Conservation (phyloP, 768 basidiomycete genomes). For the Mrakia hoshinonis region DNA sequence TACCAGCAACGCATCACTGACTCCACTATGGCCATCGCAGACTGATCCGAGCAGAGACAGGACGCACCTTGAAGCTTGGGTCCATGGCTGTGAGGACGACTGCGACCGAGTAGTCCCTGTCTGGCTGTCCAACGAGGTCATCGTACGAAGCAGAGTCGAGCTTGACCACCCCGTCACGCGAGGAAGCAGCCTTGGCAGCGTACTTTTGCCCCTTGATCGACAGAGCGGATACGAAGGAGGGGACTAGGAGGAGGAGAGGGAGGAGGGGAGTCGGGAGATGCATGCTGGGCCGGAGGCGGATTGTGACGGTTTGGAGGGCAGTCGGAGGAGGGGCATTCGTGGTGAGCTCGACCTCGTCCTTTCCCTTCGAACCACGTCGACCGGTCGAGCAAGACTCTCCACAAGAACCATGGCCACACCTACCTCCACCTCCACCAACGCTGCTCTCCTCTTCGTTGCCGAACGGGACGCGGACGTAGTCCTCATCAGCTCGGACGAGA, state of each 20-base stretch:
- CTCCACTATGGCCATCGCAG: neutral
- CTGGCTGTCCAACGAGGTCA: slow-evolving; percentile 56
- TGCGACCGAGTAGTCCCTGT: slow-evolving; percentile 78
- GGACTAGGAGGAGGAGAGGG: neutral
- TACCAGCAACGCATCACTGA: too few relatives aligned
- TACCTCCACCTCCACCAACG: too few relatives aligned
- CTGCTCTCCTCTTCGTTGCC: too few relatives aligned
- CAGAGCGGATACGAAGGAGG: neutral
- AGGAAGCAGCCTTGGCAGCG: slow-evolving; percentile 45
- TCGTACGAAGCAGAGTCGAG: slow-evolving; percentile 70
- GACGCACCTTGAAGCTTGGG: slow-evolving; percentile 58
- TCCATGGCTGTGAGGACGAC: slow-evolving; percentile 84
- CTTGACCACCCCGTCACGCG: slow-evolving; percentile 63
- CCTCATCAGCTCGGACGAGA: too few relatives aligned
- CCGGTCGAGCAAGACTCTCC: too few relatives aligned
- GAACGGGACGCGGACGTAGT: too few relatives aligned
- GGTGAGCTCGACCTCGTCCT: too few relatives aligned
- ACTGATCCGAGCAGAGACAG: neutral
- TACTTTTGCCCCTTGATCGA: slow-evolving; percentile 22
- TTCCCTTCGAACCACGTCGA: too few relatives aligned
- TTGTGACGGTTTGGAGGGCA: too few relatives aligned
- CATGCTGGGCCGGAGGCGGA: neutral
- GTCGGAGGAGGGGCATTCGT: too few relatives aligned
- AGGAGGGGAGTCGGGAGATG: slow-evolving; percentile 2
- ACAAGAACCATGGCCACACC: too few relatives aligned